A percentile compares a stretch with the other conserved stretches of the same genome.
These are phyloP conservation scores for Plasmodium chabaudi DNA, from an alignment of 169 alveolate species.

Conservation along the genomic window DNA sequence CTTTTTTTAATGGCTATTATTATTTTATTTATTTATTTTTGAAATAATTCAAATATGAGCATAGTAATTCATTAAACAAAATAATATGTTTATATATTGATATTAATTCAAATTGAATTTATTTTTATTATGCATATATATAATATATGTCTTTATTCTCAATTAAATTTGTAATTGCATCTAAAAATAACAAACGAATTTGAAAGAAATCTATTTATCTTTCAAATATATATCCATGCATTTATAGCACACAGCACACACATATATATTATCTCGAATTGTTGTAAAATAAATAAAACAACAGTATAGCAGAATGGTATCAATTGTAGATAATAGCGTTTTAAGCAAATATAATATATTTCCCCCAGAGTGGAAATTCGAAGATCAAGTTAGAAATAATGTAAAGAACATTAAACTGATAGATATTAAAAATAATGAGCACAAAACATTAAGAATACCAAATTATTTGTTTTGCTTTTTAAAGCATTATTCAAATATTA, in stretches of 20 bases:
- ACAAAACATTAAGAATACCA: constrained; percentile 8
- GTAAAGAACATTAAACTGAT: constrained; percentile 20
- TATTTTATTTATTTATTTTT: no score
- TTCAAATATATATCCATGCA: constrained; percentile 28
- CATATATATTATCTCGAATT: background rate
- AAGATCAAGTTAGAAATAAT: background rate
- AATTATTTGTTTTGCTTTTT: constrained; percentile 32
- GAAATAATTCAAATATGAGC: no score
- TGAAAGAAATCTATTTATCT: no score
- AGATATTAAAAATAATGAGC: constrained; percentile 26
- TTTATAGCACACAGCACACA: background rate
- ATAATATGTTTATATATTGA: no score
- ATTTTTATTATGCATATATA: no score
- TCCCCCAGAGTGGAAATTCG: background rate
- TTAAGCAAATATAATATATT: background rate
- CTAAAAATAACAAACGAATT: no score
- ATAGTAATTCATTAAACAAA: no score
- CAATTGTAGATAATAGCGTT: background rate
- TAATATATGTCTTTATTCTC: no score
- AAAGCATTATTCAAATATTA: constrained; percentile 20
- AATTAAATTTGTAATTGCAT: no score
- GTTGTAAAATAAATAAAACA: background rate
- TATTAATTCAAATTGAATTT: no score
- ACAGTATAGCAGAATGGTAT: background rate
- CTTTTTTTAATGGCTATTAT: no score